Base-by-base conservation (phyloP, 2,329 filamentous ascomycete genomes). In the Hypoxylon sp. region DNA sequence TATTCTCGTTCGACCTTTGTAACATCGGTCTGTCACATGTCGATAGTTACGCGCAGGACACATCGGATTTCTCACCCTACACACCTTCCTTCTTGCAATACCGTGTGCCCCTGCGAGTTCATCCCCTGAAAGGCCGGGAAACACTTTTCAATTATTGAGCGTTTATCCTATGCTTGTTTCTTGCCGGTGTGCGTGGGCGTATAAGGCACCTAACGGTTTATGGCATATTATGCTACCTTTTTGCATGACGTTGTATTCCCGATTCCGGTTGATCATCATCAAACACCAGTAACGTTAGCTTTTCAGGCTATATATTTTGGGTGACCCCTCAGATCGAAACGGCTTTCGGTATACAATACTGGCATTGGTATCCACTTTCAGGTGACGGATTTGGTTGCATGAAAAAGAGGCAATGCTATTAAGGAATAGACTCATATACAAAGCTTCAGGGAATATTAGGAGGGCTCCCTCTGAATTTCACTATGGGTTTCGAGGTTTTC, bases 211-310 rank as follows among this genome's bases (percentile, higher is more conserved):
- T 40, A 27, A 30, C 31, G 11, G 25, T 54, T 42, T 37, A 13
- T 10, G 30, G 8, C 33, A 3, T 35, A 7, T 30, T 46, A 48
- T 48, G 17, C 48, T 37, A 42, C 11, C 10, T 46, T 44, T 44
- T 27, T 49, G 40, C 33, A 22, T 37, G 61, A 49, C 42, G 6
- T 68, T 37, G 17, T n/a, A 33, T 31, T 35, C 27, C 6, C 13
- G 42, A 48, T 62, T 55, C 11, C 51, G 57, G 37, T 49, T 37
- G 56, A 49, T 56, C 40, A 44, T 11, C 48, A 31, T 51, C n/a
- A 49, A 31, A 17, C 31, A 31, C 10, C 22, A 48, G 44, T 57
- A 51, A 11, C 11, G 22, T 2, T 27, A 40, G 4, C 8, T 33
- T 37, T n/a, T 17, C 8, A 13, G 17, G 46, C 22, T 46, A 17